phyloP scores from a whole-genome alignment of 108 stramenopile genomes.

The Cyclotella cryptica region DNA sequence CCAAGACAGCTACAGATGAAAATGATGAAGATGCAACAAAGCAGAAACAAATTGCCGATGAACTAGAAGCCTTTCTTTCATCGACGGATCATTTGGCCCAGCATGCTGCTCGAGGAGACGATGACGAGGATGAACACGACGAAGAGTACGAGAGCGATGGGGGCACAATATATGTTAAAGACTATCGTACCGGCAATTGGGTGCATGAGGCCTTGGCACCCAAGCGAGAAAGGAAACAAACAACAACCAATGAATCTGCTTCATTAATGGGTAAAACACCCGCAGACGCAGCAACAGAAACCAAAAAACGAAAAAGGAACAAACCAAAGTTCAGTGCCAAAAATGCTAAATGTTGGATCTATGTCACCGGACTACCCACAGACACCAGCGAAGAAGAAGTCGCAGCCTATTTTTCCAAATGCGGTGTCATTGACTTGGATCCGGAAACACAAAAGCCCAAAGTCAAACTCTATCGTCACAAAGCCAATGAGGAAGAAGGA shows the following conservation, averaged over 20 bases:
- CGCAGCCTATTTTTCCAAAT: constrained; percentile 79
- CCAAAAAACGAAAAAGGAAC: constrained; percentile 75
- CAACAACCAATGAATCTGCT: constrained; percentile 1
- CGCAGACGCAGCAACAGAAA: constrained; percentile 19
- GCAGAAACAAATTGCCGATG: constrained; percentile 41
- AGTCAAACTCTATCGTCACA: constrained; percentile 89
- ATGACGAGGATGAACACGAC: constrained; percentile 65
- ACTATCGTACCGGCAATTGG: constrained; percentile 68
- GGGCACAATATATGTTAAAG: constrained; percentile 79
- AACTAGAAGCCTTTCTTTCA: constrained; percentile 74
- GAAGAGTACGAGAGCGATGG: constrained; percentile 85
- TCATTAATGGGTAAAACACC: background rate
- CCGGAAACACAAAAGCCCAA: constrained; percentile 90
- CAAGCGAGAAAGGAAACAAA: constrained; percentile 22
- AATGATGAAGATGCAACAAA: constrained; percentile 1
- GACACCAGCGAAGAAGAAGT: constrained; percentile 86
- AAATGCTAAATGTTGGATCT: constrained; percentile 87
- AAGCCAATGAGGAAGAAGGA: constrained; percentile 1
- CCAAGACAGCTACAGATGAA: background rate
- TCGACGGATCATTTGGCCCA: constrained; percentile 56
- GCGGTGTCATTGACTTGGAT: constrained; percentile 91
- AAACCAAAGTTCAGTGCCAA: constrained; percentile 86
- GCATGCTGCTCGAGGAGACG: constrained; percentile 17
- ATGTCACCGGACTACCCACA: constrained; percentile 88
- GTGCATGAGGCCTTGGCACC: constrained; percentile 72